Base-by-base conservation (phyloP, 2,329 filamentous ascomycete genomes). In the Botryosphaeria dothidea region DNA sequence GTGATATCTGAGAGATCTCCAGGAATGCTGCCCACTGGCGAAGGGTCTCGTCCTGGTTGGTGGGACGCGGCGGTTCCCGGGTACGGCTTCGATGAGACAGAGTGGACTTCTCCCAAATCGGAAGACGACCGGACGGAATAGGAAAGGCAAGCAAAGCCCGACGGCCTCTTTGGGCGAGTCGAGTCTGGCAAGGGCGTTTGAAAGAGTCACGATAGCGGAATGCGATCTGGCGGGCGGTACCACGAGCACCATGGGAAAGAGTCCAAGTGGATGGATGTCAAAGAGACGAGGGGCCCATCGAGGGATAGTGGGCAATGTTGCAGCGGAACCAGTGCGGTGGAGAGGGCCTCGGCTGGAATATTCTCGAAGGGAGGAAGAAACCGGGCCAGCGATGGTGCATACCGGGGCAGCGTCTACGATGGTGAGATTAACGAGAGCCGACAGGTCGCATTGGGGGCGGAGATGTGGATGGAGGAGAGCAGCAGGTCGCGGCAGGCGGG, bases 371-470 rank as follows among this genome's bases (percentile, higher is more conserved):
- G 27, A 43, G 36, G 27, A 41, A 15, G 34, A 57, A 57, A 57
- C 56, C 56, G 56, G 38, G 56, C 41, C 25, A 31, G 56, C 21
- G 25, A 23, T 46, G 19, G 9, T 4, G 2, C 43, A 41, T 15
- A 11, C 38, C 38, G 38, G 25, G 29, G 51, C 31, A 7, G 19
- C 19, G 29, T n/a, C 25, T 29, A 34, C 48, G 48, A 52, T 34
- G n/a, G 48, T n/a, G 48, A 34, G 46, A 49, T 29, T 4, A 4
- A 5, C 7, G 46, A 5, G 23, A 13, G 48, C 17, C 23, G 52
- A 57, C 36, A 57, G 52, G 52, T 57, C 52, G 52, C 36, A 57
- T 57, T 43, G 25, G 75, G 56, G 25, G 19, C 29, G 38, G 27
- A 41, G 56, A 29, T 11, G 23, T 36, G 52, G 23, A n/a, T n/a